Base-by-base conservation (phyloP, 768 basidiomycete species). In the Leccinum imitatum region DNA sequence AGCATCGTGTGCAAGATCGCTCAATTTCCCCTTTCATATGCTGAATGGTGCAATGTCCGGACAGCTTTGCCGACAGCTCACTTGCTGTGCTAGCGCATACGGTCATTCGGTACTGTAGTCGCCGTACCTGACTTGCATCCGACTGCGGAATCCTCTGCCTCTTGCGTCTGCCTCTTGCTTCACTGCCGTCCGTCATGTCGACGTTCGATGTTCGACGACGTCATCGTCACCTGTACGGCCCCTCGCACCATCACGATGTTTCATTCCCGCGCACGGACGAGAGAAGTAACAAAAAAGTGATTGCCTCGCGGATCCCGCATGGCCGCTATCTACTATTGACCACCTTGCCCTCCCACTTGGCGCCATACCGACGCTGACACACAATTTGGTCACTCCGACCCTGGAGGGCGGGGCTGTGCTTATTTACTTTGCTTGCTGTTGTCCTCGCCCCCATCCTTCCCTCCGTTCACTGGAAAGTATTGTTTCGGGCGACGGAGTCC, bases 221-320 rank as follows among this genome's bases (percentile, higher is more conserved):
- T 70, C 71, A 69, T 70, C 66, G 59, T 58, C 53, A 57, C 60
- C 62, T 66, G 52, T 64, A 46, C 37, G 67, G 19, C 44, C 44
- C 53, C 35, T 55, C 57, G 30, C 54, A 56, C 17, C 25, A 37
- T 31, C 66, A 66, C 63, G 66, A 50, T 70, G 61, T 57, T 68
- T 71, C 68, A 68, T 72, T 71, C 71, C 70, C 71, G 70, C 67
- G 65, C 63, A 54, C 27, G 59, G 62, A 53, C 56, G 62, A 56
- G 56, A 61, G 57, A 50, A 14, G 23, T 27, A 50, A 8, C 48
- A 14, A 50, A 21, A 14, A 8, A 39, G 21, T 50, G 35, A 55
- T 15, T 59, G 70, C 70, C 70, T 71, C 65, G 69, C 69, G 70
- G 69, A 64, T 55, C 60, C 61, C 64, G 69, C 70, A 67, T 71